Evolutionary conservation across 306 rosid genomes (phyloP), one percentile per base, ranked within the genome.

Genomic region (Cucurbita maxima): DNA sequence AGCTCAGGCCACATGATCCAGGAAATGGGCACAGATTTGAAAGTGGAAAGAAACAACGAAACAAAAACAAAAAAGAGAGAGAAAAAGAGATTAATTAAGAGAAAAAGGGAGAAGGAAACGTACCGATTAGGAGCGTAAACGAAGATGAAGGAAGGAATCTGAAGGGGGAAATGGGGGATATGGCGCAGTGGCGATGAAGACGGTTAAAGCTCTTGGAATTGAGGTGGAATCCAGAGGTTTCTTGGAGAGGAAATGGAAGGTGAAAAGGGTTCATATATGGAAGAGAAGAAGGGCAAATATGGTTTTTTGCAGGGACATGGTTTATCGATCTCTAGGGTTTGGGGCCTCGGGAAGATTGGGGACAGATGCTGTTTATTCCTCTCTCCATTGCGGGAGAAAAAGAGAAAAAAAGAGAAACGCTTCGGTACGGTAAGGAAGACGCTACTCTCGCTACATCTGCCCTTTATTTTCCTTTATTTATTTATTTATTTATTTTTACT

Each of bases 1-100:
- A 87, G 80, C 75, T 36, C 60, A 54, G 6, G 19, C 1, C 20
- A 6, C 76, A 80, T 75, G 68, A 80, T 80, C 71, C 67, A 63
- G 55, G 15, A 13, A 41, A 51, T 9, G 22, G 1, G 40, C 43
- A 67, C 22, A 73, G 78, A 74, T 18, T 36, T 5, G 22, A 74
- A 45, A 50, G 54, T 4, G 0, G 34, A 30, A 30, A 30, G 34
- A 3, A 30, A 30, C 34, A 30, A 2, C 34, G 3, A 30, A 30
- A 30, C 34, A 14, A 50, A 50, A 48, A 10, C 10, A 43, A 34
- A 52, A 52, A n/a, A 15, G 5, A 52, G 20, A 52, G n/a, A 5
- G 73, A 73, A 56, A 73, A n/a, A 43, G 12, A 74, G 50, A 72
- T 10, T 13, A 53, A 54, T 73, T 55, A 50, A 61, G 44, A 75